Evolutionary conservation across 1,139 yeast species (phyloP), one percentile per base, ranked within the genome.

Genomic region (Lodderomyces pseudojiufengensis): DNA sequence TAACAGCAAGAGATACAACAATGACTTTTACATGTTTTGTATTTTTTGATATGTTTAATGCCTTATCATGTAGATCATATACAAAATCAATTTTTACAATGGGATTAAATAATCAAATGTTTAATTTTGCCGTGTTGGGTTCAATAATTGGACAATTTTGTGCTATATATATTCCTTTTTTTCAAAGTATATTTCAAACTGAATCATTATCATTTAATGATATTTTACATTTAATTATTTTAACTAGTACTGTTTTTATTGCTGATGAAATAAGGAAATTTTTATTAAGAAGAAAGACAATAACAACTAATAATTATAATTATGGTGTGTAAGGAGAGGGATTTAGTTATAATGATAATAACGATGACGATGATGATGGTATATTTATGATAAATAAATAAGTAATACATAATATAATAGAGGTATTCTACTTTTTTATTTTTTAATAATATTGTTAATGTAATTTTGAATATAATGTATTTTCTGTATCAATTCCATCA

Each of bases 21-120:
- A 90, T 92, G 96, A 88, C 97, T 0, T 92, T 92, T 54, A 92
- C 97, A 0, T 86, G 97, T 56, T 92, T 92, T 62, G 97, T 92
- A 9, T 68, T 90, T 40, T 92, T 80, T 53, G 98, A 92, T 59
- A 84, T 92, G 95, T 92, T 92, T 65, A 92, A 88, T 57, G 98
- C 97, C 0, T 70, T 92, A 46, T 69, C 95, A 8, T 90, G 96
- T 57, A 86, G 97, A 52, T 95, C 94, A 44, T 73, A 82, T 43
- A 73, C 87, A 31, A 88, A 86, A 57, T 84, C 95, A 3, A 76
- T 84, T 12, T 82, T 86, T 51, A 84, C 84, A 51, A 55, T 88
- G 41, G 97, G 97, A 0, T 65, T 85, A 53, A 48, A 45, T 11
- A 92, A 92, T 63, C 78, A 74, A 43, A 90, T 90, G 95, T 92